These are phyloP conservation scores for Polygonum maritimum DNA, from an alignment of 148 eudicot species.

Conservation along the genomic window DNA sequence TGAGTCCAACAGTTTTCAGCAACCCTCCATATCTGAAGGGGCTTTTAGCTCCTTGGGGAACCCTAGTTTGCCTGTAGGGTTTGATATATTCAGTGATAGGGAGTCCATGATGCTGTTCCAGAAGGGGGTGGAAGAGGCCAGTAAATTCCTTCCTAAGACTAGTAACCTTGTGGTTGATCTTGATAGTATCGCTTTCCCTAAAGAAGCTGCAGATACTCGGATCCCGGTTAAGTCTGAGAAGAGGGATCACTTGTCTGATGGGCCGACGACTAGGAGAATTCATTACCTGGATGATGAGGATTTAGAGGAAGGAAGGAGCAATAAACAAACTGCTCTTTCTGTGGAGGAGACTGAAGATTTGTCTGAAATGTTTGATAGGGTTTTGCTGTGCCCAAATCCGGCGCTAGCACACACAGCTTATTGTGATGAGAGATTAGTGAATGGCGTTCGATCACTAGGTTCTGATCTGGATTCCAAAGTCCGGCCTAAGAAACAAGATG, in stretches of 20 bases:
- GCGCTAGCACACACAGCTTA: background rate
- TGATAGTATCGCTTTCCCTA: conserved; percentile 14
- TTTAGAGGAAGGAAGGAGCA: conserved; percentile 10
- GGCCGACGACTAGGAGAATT: background rate
- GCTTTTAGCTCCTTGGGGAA: background rate
- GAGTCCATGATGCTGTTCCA: conserved; percentile 36
- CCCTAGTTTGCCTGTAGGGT: conserved; percentile 9
- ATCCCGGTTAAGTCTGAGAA: background rate
- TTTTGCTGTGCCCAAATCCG: conserved; percentile 11
- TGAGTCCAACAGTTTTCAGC: background rate
- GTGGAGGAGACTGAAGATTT: conserved; percentile 20
- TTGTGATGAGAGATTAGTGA: background rate
- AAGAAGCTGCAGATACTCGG: background rate
- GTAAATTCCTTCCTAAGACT: conserved; percentile 31
- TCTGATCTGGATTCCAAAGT: background rate
- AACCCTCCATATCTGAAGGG: background rate
- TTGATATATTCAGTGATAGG: conserved; percentile 26
- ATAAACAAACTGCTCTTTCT: background rate
- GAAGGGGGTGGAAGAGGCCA: conserved; percentile 45
- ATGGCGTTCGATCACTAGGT: background rate
- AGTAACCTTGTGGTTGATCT: conserved; percentile 22
- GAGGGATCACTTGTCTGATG: background rate
- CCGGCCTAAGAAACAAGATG: conserved; percentile 7
- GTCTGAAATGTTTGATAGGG: conserved; percentile 21
- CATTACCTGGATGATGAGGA: conserved; percentile 15